Base-by-base conservation (phyloP, 768 basidiomycete genomes). In the Tricholoma sp. region DNA sequence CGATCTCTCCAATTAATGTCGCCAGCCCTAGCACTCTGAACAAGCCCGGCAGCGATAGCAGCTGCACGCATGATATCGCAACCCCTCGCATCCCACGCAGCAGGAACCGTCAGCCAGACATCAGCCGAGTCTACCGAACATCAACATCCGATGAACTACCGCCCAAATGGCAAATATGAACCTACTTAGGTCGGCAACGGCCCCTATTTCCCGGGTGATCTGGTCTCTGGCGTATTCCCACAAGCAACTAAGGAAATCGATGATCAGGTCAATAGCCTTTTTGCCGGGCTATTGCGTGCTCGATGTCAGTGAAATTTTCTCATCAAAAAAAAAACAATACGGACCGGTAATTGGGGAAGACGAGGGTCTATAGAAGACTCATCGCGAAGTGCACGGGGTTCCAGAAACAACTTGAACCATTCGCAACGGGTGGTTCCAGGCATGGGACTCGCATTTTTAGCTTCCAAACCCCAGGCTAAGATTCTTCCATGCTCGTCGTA, bases 151-250 rank as follows among this genome's bases (percentile, higher is more conserved):
- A 56, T 57, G 32, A 35, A 31, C 39, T 50, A n/a, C 4, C 8
- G 43, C 56, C 34, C 14, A 34, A 54, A n/a, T n/a, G n/a, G n/a
- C n/a, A n/a, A n/a, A 46, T 3, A 54, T n/a, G 41, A 35, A n/a
- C 83, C 60, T 65, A 92, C 90, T 88, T 56, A 94, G 77, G 72
- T 94, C 91, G 19, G 89, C 89, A 4, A 95, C 88, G 24, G 83
- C 84, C 32, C 91, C 91, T 64, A 93, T 91, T 62, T 94, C 89
- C 57, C 84, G 83, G 16, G 91, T 94, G 64, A 95, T 93, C 64
- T 88, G 87, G 51, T 89, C 85, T 65, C 88, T 89, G 14, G 90
- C 89, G 64, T 94, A 89, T 67, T 89, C 86, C 90, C 91, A 94
- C 43, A 94, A 74, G 64, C 86, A 88, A 50, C 83, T 80, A 35